Base-by-base conservation (phyloP, 2,329 filamentous ascomycete species). In the Microsporum canis region DNA sequence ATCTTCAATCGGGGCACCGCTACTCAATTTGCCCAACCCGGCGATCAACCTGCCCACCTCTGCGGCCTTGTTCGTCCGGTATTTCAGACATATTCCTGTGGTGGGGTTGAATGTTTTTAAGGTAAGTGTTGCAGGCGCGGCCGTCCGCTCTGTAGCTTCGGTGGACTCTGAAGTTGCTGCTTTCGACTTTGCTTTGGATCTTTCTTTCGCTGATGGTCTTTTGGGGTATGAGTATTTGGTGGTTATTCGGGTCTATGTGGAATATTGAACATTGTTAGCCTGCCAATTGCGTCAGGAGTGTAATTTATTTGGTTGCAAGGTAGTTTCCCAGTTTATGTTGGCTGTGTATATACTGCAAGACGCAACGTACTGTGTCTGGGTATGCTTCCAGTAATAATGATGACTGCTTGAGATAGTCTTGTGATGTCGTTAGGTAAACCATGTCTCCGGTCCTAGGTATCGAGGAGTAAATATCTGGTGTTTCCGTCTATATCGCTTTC, bases 351-450 rank as follows among this genome's bases (percentile, higher is more conserved):
- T 53, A 47, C 29, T 7, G 17, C 34, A 36, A 17, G 57, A 51
- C 45, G 57, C 59, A 34, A 77, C 84, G 65, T 83, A 95, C 92
- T 45, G 88, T 91, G 38, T 83, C 84, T 3, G 94, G 94, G 56
- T 89, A 86, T 61, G 94, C 92, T 76, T 94, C 84, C 60, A 99
- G 80, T 62, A 99, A 85, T 63, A 91, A 84, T 17, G 85, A 80
- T 12, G 92, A 96, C 75, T 96, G 88, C 69, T 88, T 85, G 67
- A 96, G 88, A 88, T 91, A 99, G 77, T 91, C 87, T 76, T 95
- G 87, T 75, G 88, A 88, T 62, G 89, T 91, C 58, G 82, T 78
- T 72, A 95, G 85, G 73, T 88, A 85, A 2, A 88, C 87, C 91
- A 96, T 96, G 61, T 68, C 77, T 57, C 5, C 49, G 29, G 17